Conservation (phyloP, 352 stramenopile genomes). For the Aphanomyces astaci region DNA sequence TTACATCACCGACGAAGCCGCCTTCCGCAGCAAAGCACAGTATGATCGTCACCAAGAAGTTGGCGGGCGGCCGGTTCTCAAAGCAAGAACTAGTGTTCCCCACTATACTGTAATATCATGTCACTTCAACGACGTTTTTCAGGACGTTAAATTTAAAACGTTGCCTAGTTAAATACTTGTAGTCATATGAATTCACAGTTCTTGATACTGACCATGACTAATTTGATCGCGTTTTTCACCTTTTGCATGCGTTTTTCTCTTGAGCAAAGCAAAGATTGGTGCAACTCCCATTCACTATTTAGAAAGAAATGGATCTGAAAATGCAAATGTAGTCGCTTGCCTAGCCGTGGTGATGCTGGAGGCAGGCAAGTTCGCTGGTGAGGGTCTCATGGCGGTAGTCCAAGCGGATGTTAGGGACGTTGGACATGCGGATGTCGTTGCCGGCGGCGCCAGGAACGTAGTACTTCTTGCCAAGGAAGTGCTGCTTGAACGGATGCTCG, state of each 20-base stretch:
- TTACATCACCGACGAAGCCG: background rate
- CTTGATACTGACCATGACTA: too few relatives aligned
- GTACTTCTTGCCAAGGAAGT: slow-evolving; percentile 95
- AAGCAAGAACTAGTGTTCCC: background rate
- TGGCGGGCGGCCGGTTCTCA: background rate
- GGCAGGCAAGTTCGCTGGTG: slow-evolving; percentile 40
- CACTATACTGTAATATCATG: too few relatives aligned
- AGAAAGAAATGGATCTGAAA: too few relatives aligned
- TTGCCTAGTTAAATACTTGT: background rate
- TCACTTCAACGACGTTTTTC: background rate
- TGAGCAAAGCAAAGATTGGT: too few relatives aligned
- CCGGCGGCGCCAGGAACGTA: slow-evolving; percentile 50
- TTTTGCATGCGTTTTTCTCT: too few relatives aligned
- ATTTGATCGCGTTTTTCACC: too few relatives aligned
- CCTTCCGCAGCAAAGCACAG: background rate
- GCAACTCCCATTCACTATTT: too few relatives aligned
- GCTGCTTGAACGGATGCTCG: slow-evolving; percentile 95
- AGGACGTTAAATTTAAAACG: background rate
- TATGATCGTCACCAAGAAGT: background rate
- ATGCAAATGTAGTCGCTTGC: too few relatives aligned
- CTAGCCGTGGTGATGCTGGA: background rate
- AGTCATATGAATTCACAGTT: too few relatives aligned
- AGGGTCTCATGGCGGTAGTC: slow-evolving; percentile 85
- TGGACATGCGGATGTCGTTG: slow-evolving; percentile 92
- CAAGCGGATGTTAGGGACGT: slow-evolving; percentile 90